Evolutionary conservation across 345 rosid species (phyloP), one percentile per base, ranked within the genome.

Genomic region (Camelina laxa): DNA sequence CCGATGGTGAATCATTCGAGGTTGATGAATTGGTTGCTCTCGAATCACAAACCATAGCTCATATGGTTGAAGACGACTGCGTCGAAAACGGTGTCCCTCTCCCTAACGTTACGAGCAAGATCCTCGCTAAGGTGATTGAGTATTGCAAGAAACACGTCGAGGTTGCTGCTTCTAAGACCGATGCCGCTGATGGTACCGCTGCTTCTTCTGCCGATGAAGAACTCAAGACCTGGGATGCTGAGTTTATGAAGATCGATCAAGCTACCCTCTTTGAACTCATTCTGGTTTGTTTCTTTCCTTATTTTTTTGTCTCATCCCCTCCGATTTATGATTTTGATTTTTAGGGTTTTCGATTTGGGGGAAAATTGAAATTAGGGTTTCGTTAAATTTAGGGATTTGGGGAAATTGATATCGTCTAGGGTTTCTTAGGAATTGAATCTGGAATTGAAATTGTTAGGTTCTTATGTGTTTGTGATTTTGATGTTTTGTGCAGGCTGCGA

Each of bases 71-170:
- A 66, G 97, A 89, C 50, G 84, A 66, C 71, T 82, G 96, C 79
- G 85, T 88, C 50, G 88, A 75, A 39, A 75, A 68, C 75, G 92
- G 76, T 6, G 82, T 90, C 63, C 96, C 95, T 0, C 48, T 92
- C 24, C 95, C 91, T 0, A 85, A 88, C 65, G 98, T 92, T 27
- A 82, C 85, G 3, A 77, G 91, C 82, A 80, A 86, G 91, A 87
- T 90, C 87, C 85, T 92, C 14, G 80, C 92, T 2, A 87, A 81
- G 87, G 89, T 92, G 21, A 84, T 90, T 61, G 96, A 90, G 84
- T 92, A 92, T 75, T 85, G 89, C 83, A 86, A 79, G 80, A 90
- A 83, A 49, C 98, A 90, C 78, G 94, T 83, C 3, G 91, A 87
- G 20, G 62, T 81, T 44, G 60, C 70, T 5, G 82, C 75, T 12